Conservation (phyloP, 2,329 filamentous ascomycete genomes). For the Leptographium wingfieldii region DNA sequence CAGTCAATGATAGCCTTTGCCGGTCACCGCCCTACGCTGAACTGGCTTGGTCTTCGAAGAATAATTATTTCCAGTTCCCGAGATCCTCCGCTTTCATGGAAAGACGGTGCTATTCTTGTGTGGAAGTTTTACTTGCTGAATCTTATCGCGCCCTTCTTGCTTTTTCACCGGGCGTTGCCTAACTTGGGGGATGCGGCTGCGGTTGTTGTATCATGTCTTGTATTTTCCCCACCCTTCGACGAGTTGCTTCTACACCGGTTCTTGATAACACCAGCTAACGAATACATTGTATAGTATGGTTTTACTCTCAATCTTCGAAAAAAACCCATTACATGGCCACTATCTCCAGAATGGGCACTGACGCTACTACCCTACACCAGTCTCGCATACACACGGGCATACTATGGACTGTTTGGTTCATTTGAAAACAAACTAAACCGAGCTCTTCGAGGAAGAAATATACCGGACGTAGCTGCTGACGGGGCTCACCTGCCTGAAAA, state of each 20-base stretch:
- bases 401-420: slow-evolving; percentile 32
- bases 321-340: slow-evolving; percentile 38
- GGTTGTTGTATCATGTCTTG: slow-evolving; percentile 28
- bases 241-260: background rate
- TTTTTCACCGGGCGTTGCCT: slow-evolving; percentile 31
- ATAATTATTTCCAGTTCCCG: background rate
- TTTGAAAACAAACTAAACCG: slow-evolving; percentile 37
- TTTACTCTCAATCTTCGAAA: slow-evolving; percentile 32
- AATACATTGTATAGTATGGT: slow-evolving; percentile 27
- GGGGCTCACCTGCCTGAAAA: background rate
- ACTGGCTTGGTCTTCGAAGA: slow-evolving; percentile 23
- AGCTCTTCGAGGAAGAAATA: slow-evolving; percentile 25
- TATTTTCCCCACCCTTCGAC: slow-evolving; percentile 15
- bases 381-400: slow-evolving; percentile 28
- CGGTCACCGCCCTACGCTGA: slow-evolving; percentile 30
- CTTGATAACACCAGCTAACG: background rate
- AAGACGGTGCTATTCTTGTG: slow-evolving; percentile 8
- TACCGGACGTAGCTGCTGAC: background rate
- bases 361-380: slow-evolving; percentile 33
- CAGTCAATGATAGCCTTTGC: slow-evolving; percentile 39
- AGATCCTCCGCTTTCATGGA: background rate
- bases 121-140: slow-evolving; percentile 23
- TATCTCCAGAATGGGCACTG: slow-evolving; percentile 37
- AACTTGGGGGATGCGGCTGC: slow-evolving; percentile 28
- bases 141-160: slow-evolving; percentile 32